These are phyloP conservation scores for Emergomyces orientalis DNA, from an alignment of 2,329 filamentous ascomycete genomes.

Conservation along the genomic window DNA sequence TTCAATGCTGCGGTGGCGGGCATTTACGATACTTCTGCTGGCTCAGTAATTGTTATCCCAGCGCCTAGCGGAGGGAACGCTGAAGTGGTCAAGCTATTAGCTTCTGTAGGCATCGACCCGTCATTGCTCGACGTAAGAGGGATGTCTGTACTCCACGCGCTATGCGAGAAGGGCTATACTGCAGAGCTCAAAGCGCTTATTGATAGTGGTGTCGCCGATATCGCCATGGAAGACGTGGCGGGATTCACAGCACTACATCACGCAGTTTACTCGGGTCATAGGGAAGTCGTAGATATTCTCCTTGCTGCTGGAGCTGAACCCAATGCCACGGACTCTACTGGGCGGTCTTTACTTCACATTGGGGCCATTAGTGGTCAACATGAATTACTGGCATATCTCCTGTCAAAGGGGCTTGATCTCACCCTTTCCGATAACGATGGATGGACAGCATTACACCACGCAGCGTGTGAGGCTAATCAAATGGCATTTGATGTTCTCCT, in stretches of 20 bases:
- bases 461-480: not conserved
- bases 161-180: not conserved
- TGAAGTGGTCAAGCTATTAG: not conserved
- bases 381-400: not conserved
- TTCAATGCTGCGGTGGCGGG: not conserved
- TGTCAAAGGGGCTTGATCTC: not conserved
- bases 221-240: not conserved
- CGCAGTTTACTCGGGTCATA: not conserved
- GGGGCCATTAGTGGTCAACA: not conserved
- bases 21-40: not conserved
- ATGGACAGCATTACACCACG: not conserved
- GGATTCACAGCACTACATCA: conserved; percentile 6
- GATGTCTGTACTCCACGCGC: not conserved
- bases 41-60: not conserved
- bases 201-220: not conserved
- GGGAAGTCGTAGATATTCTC: conserved; percentile 8
- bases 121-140: not conserved
- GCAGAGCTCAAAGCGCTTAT: not conserved
- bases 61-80: not conserved
- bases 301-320: conserved; percentile 7
- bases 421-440: not conserved
- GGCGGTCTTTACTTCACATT: not conserved
- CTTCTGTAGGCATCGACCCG: not conserved
- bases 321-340: not conserved
- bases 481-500: not conserved